Percentiles rank a stretch among this genome's conserved stretches.
phyloP scores from a whole-genome alignment of 1,284 basidiomycete species.

The Fomitopsis schrenkii region DNA sequence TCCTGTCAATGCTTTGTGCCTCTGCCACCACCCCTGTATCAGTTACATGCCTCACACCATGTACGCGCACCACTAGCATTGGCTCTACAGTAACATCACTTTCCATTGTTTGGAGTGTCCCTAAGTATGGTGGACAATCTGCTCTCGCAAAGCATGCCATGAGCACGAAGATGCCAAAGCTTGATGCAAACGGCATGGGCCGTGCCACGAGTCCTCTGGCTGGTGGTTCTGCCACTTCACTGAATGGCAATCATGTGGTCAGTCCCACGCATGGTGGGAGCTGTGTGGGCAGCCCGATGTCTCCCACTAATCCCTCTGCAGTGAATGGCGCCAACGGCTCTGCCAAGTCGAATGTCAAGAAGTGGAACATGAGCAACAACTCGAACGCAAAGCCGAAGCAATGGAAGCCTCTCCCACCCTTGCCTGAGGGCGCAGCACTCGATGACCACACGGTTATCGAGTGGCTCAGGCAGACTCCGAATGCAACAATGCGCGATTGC shows the following conservation, averaged over 20 bases:
- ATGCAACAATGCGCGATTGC: slow-evolving; percentile 67
- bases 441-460: slow-evolving; percentile 63
- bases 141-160: slow-evolving; percentile 81
- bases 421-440: slow-evolving; percentile 42
- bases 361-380: slow-evolving; percentile 67
- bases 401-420: slow-evolving; percentile 43
- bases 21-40: no score
- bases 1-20: no score
- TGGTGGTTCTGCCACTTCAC: slow-evolving; percentile 19
- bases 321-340: slow-evolving; percentile 1
- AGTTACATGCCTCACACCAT: no score
- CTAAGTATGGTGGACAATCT: slow-evolving; percentile 62
- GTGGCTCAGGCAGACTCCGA: slow-evolving; percentile 62
- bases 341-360: slow-evolving; percentile 36
- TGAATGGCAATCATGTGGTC: slow-evolving; percentile 37
- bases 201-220: slow-evolving; percentile 55
- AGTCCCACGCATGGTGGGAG: slow-evolving; percentile 31
- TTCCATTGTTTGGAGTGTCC: no score
- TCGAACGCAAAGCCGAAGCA: slow-evolving; percentile 56
- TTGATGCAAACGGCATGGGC: slow-evolving; percentile 43
- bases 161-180: slow-evolving; percentile 65
- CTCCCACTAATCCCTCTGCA: slow-evolving; percentile 5
- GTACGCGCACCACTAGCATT: no score
- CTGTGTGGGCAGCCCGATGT: slow-evolving; percentile 18
- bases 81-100: no score